Base-by-base conservation (phyloP, 1,284 basidiomycete genomes). In the Athelia sp. region DNA sequence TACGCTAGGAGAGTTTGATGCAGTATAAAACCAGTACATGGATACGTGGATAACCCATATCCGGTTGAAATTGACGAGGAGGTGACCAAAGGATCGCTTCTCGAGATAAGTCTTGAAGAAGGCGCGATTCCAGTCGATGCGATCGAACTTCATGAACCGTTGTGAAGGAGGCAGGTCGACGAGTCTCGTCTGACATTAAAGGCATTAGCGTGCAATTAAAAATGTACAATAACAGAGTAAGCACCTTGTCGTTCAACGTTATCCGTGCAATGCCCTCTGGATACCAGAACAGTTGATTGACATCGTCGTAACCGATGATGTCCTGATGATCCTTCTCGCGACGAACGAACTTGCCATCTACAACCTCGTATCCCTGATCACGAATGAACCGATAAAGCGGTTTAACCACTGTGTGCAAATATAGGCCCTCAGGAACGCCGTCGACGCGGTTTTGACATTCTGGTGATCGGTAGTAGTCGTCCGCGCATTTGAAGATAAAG, bases 401-500 rank as follows among this genome's bases (percentile, higher is more conserved):
- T 64, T 97, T 96, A 59, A 96, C 79, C 57, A 99, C 93, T 1
- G 90, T 78, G 38, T 87, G 83, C 23, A 99, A 76, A 66, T 97
- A 99, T 15, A 98, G 75, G 1, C 96, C 97, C 62, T 99, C 97
- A 0, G 94, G 93, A 0, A 98, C 93, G 0, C 95, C 85, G 52
- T 98, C 96, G 51, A 93, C 76, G 50, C 93, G 78, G 67, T 85
- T 93, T 70, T 99, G 97, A 64, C 97, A 99, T 65, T 99, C 97
- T n/a, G 95, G 88, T 15, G 92, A 96, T 43, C 96, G 94, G 70
- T 99, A 99, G 70, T 98, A 99, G 71, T 99, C 96, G 67, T 99
- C 96, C 21, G 96, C 97, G 64, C 97, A 99, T 75, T 99, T 98
- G 89, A 99, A 99, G 71, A 99, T 96, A 79, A 98, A 99, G 72